Base-by-base conservation (phyloP, 2,329 filamentous ascomycete genomes). In the Aureobasidium zeae region DNA sequence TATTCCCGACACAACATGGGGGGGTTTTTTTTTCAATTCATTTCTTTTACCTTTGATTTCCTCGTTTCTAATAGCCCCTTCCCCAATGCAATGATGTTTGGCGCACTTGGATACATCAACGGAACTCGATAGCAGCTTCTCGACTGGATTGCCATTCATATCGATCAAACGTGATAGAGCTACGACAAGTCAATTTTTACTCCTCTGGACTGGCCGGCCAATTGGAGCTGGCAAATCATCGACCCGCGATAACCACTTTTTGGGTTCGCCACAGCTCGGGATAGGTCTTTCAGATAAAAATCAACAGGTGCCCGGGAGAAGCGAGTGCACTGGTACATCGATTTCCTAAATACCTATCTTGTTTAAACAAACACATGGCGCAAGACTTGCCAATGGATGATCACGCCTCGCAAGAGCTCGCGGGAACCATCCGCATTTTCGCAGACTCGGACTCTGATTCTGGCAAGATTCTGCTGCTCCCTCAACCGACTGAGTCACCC, bases 391-490 rank as follows among this genome's bases (percentile, higher is more conserved):
- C n/a, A n/a, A n/a, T n/a, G n/a, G n/a, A n/a, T n/a, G n/a, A n/a
- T n/a, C n/a, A n/a, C n/a, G n/a, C n/a, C n/a, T n/a, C n/a, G n/a
- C n/a, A 45, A 10, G 43, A 45, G 28, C 34, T 45, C 11, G 25
- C 43, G n/a, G 45, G 45, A 25, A 47, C 45, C 12, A 37, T 47
- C 28, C 31, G 39, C 9, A 7, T 47, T 12, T 44, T 43, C 21
- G 25, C 13, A 3, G 45, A 47, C 49, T 52, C 43, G 47, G 43
- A 32, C 44, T 50, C 48, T 30, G 58, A 33, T 56, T 55, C 26
- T 25, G 50, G 55, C 44, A 67, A 76, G 46, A 65, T 76, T 32
- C 64, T 73, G 15, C 64, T 77, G 19, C 66, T 69, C 3, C 73
- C 73, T 3, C 66, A 70, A 43, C 74, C 74, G 25, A 74, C 55